Evolutionary conservation across 371 early-diverging fungal genomes (phyloP).

Genomic region (Zychaea mexicana): DNA sequence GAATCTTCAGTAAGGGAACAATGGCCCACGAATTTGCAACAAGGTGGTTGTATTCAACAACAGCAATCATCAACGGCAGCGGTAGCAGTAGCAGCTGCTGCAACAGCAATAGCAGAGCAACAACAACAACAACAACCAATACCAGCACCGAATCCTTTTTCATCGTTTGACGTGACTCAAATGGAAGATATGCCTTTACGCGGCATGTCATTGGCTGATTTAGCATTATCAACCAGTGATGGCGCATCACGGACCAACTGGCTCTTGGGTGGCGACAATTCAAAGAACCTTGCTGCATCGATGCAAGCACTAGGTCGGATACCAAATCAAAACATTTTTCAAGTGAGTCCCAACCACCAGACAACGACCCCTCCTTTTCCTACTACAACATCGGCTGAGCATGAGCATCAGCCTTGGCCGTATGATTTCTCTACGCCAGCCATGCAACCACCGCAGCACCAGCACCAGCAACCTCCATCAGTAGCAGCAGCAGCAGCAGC

Average conservation of each 20-base stretch:
- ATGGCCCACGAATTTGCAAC: constrained; percentile 3
- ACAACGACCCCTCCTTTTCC: neutral
- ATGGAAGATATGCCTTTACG: constrained; percentile 6
- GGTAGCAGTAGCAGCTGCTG: neutral
- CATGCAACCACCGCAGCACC: neutral
- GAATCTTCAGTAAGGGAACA: neutral
- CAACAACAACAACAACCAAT: constrained; percentile 7
- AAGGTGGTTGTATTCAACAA: too few relatives aligned
- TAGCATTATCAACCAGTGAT: constrained; percentile 24
- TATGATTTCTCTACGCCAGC: constrained; percentile 1
- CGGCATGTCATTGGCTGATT: constrained; percentile 24
- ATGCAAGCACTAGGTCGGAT: constrained; percentile 16
- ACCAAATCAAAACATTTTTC: neutral
- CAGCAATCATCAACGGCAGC: too few relatives aligned
- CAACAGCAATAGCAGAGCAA: constrained; percentile 7
- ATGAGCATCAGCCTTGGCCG: neutral
- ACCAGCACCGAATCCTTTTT: neutral
- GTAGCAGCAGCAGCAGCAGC: too few relatives aligned
- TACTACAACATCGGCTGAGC: neutral
- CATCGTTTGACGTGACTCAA: neutral
- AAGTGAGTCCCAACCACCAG: neutral
- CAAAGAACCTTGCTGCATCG: constrained; percentile 21
- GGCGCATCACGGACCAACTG: constrained; percentile 24
- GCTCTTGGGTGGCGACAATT: constrained; percentile 22
- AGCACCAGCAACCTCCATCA: too few relatives aligned